Evolutionary conservation across 2,329 filamentous ascomycete genomes (phyloP).

Genomic region (Trichoderma hamatum): DNA sequence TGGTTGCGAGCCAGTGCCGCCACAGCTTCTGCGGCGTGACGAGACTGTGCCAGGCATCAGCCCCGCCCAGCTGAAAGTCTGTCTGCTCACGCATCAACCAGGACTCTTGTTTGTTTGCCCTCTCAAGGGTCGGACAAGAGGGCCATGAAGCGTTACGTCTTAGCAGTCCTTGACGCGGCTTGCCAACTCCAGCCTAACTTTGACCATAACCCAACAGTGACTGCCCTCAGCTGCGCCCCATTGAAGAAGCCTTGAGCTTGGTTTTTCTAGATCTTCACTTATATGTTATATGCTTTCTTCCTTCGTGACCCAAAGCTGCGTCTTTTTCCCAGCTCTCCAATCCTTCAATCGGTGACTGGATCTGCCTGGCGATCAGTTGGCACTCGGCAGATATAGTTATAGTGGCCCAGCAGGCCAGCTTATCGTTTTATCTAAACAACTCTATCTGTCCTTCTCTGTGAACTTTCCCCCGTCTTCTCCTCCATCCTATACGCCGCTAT

Average conservation of each 20-base stretch:
- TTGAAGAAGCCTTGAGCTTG: background rate
- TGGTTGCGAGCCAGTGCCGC: background rate
- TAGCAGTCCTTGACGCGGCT: background rate
- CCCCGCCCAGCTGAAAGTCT: constrained; percentile 24
- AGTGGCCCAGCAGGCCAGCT: constrained; percentile 1
- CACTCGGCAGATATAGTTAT: constrained; percentile 7
- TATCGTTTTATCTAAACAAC: background rate
- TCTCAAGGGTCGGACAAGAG: background rate
- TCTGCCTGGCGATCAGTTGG: background rate
- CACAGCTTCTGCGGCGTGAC: background rate
- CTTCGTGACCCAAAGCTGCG: background rate
- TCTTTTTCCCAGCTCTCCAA: background rate
- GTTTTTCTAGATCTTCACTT: background rate
- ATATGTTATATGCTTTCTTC: background rate
- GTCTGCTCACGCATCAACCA: background rate
- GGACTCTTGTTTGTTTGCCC: background rate
- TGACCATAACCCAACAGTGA: background rate
- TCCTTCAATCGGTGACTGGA: background rate
- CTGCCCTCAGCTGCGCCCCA: constrained; percentile 4
- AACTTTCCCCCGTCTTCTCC: background rate
- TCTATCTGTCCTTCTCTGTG: background rate
- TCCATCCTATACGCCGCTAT: background rate
- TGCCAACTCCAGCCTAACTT: background rate
- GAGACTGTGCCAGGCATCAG: constrained; percentile 25
- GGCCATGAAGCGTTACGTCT: background rate